Conservation (phyloP, 257 asterid species). For the Solanum chiquidenum region DNA sequence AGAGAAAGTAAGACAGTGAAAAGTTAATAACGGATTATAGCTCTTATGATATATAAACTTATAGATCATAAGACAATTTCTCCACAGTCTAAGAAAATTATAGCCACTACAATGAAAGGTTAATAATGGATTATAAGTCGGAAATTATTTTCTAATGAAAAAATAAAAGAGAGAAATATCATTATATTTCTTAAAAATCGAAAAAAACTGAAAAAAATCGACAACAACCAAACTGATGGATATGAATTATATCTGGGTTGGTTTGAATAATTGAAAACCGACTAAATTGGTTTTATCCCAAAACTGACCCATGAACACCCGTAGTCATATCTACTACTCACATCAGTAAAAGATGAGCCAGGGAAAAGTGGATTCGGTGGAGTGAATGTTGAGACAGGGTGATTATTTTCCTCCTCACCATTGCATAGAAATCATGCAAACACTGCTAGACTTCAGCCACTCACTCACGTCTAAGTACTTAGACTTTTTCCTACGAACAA, state of each 20-base stretch:
- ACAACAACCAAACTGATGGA: background rate
- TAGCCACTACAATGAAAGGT: background rate
- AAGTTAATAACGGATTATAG: background rate
- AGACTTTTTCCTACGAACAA: background rate
- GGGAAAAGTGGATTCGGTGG: background rate
- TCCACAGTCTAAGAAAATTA: background rate
- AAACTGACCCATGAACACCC: background rate
- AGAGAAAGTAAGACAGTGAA: background rate
- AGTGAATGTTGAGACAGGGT: background rate
- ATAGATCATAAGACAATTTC: background rate
- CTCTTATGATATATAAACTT: no score
- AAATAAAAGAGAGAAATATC: background rate
- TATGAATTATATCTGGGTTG: background rate
- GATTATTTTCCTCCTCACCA: background rate
- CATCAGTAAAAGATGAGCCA: background rate
- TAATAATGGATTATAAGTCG: background rate
- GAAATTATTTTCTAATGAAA: background rate
- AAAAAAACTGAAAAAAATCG: no score
- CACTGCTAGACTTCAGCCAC: background rate
- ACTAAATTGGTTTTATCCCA: background rate
- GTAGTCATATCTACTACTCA: background rate
- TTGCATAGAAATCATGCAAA: background rate
- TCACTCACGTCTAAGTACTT: background rate
- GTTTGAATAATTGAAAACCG: background rate
- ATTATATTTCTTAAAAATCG: no score